phyloP scores from a whole-genome alignment of 2,329 filamentous ascomycete genomes.

The Sporothrix luriei region DNA sequence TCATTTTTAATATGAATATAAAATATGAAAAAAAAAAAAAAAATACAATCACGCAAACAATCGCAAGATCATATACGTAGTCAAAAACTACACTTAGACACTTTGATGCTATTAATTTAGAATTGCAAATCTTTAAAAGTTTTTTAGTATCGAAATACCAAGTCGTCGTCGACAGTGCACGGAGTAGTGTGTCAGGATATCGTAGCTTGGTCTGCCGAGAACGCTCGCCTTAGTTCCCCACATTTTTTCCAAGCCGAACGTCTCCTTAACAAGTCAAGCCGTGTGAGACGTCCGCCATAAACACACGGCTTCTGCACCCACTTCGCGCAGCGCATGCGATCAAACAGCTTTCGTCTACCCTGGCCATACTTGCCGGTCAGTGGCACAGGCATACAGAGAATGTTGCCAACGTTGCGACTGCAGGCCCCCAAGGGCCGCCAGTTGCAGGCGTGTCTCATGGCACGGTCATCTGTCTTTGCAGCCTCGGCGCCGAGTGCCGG shows the following conservation, averaged over 20 bases:
- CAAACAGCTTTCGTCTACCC: not conserved
- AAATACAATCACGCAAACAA: no score
- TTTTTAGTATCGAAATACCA: not conserved
- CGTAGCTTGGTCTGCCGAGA: constrained; percentile 7
- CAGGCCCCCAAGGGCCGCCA: not conserved
- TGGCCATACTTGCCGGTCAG: not conserved
- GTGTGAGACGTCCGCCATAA: not conserved
- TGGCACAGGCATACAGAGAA: not conserved
- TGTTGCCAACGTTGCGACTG: not conserved
- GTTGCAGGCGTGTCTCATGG: not conserved
- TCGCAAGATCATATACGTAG: no score
- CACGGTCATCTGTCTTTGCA: not conserved
- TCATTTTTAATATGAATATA: not conserved
- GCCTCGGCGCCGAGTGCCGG: not conserved
- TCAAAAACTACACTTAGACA: no score
- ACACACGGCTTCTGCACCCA: not conserved
- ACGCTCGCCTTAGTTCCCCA: constrained; percentile 17
- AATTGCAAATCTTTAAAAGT: no score
- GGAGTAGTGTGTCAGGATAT: not conserved
- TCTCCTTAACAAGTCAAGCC: not conserved
- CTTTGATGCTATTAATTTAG: no score
- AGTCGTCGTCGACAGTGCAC: not conserved
- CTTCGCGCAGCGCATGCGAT: not conserved
- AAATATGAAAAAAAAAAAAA: not conserved
- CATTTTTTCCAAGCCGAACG: constrained; percentile 24